Evolutionary conservation across 805 yeast species (phyloP), one percentile per base, ranked within the genome.

Genomic region (Suhomyces sp.): DNA sequence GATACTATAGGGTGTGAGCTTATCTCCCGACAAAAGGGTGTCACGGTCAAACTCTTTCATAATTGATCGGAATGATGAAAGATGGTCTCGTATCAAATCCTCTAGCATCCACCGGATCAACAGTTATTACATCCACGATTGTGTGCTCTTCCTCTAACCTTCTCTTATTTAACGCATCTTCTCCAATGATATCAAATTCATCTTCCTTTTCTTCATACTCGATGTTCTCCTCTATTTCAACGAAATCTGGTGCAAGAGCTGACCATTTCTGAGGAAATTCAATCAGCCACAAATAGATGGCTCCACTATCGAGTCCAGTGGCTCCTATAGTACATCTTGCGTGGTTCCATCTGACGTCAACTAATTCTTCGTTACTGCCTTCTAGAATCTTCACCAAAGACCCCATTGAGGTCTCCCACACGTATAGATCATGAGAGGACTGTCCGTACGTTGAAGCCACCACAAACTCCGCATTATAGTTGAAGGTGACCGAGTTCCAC

Each of bases 181-280:
- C 88, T 33, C 77, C 83, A 8, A 76, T 75, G 16, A 83, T 73
- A 54, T 90, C 97, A 58, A 90, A 90, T 59, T 90, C 98, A 54
- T 88, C 95, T 57, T 90, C 98, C 40, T 74, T 72, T 53, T 90
- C 98, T 46, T 79, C 78, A 53, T 91, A 90, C 39, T 84, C 88
- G 7, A 86, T 82, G 52, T 88, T 91, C 51, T 88, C 95, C 53
- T 90, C 96, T 27, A 90, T 81, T 57, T 90, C 97, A 31, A 84
- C 95, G 55, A 91, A 90, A 57, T 91, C 98, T 1, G 97, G 97
- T 0, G 97, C 97, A 48, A 90, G 66, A 1, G 97, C 95, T 58
- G 95, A 83, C 98, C 98, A 90, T 60, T 86, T 84, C 50, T 88
- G 96, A 1, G 95, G 95, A 14, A 85, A 77, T 25, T 76, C 75